Percentiles rank a stretch among this genome's conserved stretches.
Conservation (phyloP, 306 rosid species). For the Astragalus membranaceus region DNA sequence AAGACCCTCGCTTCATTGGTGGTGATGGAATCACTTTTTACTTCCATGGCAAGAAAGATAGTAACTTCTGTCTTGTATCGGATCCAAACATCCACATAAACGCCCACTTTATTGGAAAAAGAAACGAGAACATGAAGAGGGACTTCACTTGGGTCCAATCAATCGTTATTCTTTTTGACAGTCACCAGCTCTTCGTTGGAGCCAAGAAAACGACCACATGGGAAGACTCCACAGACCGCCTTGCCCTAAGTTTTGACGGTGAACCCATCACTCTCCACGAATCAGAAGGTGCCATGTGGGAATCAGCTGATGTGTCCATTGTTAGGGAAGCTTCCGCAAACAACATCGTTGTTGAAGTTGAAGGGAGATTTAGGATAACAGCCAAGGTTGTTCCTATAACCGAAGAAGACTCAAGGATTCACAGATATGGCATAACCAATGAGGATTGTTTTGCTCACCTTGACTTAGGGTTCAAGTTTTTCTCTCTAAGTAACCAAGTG, state of each 20-base stretch:
- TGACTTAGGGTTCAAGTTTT: conserved; percentile 61
- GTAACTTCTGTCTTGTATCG: conserved; percentile 50
- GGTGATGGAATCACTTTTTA: conserved; percentile 62
- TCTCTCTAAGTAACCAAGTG: conserved; percentile 33
- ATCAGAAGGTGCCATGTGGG: conserved; percentile 37
- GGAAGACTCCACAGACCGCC: conserved; percentile 43
- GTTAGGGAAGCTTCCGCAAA: conserved; percentile 24
- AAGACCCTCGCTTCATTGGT: conserved; percentile 59
- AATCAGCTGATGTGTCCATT: conserved; percentile 13
- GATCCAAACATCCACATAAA: conserved; percentile 65
- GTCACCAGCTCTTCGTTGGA: conserved; percentile 41
- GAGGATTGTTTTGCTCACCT: conserved; percentile 59
- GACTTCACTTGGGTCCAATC: conserved; percentile 84
- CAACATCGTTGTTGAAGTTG: conserved; percentile 34
- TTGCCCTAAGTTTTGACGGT: conserved; percentile 32
- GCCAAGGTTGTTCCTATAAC: conserved; percentile 63
- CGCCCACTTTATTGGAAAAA: conserved; percentile 57
- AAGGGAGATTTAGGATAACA: conserved; percentile 36
- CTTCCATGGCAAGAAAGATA: conserved; percentile 70
- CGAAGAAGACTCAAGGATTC: conserved; percentile 45
- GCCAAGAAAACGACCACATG: conserved; percentile 43
- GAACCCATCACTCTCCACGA: conserved; percentile 21
- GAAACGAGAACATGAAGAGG: conserved; percentile 41
- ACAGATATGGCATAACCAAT: conserved; percentile 45
- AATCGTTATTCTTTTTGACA: conserved; percentile 44